A percentile compares a stretch with the other conserved stretches of the same genome.
phyloP scores from a whole-genome alignment of 116 monocot genomes.

The Iris pallida region DNA sequence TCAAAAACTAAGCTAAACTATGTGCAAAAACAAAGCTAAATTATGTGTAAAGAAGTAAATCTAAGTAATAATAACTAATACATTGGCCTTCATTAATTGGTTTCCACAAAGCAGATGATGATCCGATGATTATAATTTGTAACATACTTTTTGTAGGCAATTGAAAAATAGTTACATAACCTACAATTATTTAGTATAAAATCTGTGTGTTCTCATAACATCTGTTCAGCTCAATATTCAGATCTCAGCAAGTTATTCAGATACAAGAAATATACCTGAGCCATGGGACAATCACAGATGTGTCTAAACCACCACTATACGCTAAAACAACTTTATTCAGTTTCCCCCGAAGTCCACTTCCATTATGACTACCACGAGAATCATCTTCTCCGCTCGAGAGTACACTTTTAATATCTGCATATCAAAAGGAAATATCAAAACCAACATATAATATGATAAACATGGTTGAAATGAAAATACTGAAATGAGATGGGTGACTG shows the following conservation, averaged over 20 bases:
- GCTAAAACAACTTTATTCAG: constrained; percentile 86
- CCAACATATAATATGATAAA: neutral
- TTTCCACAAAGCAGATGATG: too few relatives aligned
- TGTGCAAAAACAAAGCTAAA: too few relatives aligned
- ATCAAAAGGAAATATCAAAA: neutral
- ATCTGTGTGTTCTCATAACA: too few relatives aligned
- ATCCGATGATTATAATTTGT: too few relatives aligned
- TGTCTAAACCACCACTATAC: constrained; percentile 97
- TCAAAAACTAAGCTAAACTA: neutral
- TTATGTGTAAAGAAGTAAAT: too few relatives aligned
- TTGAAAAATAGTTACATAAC: too few relatives aligned
- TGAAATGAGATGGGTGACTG: neutral
- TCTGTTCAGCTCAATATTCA: too few relatives aligned
- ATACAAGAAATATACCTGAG: constrained; percentile 42
- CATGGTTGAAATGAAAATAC: neutral
- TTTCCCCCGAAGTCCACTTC: constrained; percentile 49
- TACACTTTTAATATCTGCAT: constrained; percentile 30
- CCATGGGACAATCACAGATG: constrained; percentile 98
- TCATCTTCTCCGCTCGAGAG: constrained; percentile 20
- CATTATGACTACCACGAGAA: constrained; percentile 11
- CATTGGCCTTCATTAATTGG: too few relatives aligned
- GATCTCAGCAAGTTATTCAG: neutral
- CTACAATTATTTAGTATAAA: too few relatives aligned
- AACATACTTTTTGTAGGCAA: too few relatives aligned
- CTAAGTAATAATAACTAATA: too few relatives aligned